Base-by-base conservation (phyloP, 1,284 basidiomycete species). In the Ceratobasidium theobromae region DNA sequence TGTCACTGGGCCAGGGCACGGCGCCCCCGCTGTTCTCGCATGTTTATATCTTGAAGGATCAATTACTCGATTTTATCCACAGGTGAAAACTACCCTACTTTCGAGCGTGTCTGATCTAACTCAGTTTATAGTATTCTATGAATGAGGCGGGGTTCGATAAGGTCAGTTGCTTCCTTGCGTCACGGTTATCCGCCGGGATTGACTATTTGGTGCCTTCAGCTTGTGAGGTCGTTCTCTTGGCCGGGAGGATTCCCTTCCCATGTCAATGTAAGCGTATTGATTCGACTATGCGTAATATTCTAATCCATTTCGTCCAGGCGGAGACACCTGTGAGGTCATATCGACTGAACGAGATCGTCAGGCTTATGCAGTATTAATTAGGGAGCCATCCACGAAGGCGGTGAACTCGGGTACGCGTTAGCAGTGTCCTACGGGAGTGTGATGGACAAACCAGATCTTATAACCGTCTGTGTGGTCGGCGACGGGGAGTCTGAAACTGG, bases 401-500 rank as follows among this genome's bases (percentile, higher is more conserved):
- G 93, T 38, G 93, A 95, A 75, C 82, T 94, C n/a, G 92, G 91
- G 14, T 93, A 93, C 71, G 90, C 92, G 0, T 84, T 95, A 43
- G 82, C 86, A 35, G 91, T 93, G 9, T 84, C 91, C 0, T 95
- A 91, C 72, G 90, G 90, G 38, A 85, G 87, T 16, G 83, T 93
- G 71, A 93, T 95, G 89, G 93, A 95, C 76, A 88, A 90, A 68
- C 93, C 92, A 8, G 83, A 95, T 73, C 84, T 92, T 21, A 83
- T 95, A 70, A 84, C 88, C 16, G 82, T 87, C 51, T 90, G 86
- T 69, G 81, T 95, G 38, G 79, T 95, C 21, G 93, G 93, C 35
- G 93, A 95, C 69, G 93, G 93, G 35, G 93, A 95, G 77, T 86
- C 86, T 23, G 92, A 95, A 77, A 91, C 90, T 1, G 92, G 91